These are phyloP conservation scores for Saturnispora besseyi DNA, from an alignment of 805 yeast genomes.

Conservation along the genomic window DNA sequence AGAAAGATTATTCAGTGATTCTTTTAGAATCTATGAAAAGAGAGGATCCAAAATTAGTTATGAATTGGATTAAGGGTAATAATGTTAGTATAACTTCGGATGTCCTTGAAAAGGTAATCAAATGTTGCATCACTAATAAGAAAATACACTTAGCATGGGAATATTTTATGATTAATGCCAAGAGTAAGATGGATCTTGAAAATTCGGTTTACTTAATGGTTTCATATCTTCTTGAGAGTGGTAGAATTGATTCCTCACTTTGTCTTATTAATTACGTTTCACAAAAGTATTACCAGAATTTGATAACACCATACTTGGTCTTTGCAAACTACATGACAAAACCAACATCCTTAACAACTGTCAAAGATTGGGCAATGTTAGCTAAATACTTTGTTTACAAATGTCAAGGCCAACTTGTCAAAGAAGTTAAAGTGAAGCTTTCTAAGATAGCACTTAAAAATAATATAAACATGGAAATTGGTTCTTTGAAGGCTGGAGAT, in stretches of 20 bases:
- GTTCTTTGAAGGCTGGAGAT: background rate
- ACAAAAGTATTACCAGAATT: background rate
- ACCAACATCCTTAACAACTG: background rate
- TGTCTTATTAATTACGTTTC: background rate
- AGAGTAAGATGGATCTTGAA: background rate
- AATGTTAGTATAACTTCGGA: background rate
- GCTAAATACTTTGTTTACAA: background rate
- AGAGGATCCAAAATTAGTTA: background rate
- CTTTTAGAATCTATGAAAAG: background rate
- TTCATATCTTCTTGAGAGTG: background rate
- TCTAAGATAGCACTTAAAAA: background rate
- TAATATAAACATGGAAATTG: background rate
- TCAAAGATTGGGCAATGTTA: background rate
- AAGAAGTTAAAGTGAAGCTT: background rate
- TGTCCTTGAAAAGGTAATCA: background rate
- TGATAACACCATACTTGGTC: background rate
- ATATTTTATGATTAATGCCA: background rate
- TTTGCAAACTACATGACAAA: background rate
- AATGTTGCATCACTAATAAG: background rate
- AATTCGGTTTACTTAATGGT: background rate
- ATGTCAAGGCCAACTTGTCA: background rate
- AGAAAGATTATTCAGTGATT: background rate
- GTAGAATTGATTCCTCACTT: background rate
- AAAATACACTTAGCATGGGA: background rate
- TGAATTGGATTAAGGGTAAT: background rate